A percentile compares a stretch with the other conserved stretches of the same genome.
phyloP scores from a whole-genome alignment of 176 grass and related monocot genomes.

The Cenchrus fungigraminus region DNA sequence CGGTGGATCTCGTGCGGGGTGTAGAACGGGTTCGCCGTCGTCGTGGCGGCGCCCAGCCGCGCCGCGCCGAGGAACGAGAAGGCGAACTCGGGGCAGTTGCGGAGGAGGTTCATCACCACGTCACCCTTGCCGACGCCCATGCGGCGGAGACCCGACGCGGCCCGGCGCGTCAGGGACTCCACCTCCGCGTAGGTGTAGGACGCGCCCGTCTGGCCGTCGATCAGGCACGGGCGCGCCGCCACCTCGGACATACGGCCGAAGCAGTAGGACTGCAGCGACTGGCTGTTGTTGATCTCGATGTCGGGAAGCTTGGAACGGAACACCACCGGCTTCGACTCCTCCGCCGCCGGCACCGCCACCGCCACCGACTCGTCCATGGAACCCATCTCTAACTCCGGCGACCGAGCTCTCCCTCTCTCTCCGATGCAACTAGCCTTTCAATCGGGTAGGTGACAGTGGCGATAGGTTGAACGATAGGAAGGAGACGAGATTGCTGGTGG shows the following conservation, averaged over 20 bases:
- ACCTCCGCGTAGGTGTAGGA: constrained; percentile 68
- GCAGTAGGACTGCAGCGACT: constrained; percentile 75
- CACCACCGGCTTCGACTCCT: constrained; percentile 29
- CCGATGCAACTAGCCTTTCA: neutral
- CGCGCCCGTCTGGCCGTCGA: constrained; percentile 58
- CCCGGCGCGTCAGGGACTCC: constrained; percentile 34
- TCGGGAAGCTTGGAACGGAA: constrained; percentile 81
- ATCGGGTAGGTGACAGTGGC: neutral
- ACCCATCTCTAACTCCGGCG: constrained; percentile 31
- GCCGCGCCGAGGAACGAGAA: constrained; percentile 71
- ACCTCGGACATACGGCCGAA: constrained; percentile 57
- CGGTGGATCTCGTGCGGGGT: constrained; percentile 81
- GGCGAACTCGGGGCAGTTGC: constrained; percentile 84
- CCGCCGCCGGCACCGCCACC: neutral
- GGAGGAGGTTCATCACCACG: constrained; percentile 81
- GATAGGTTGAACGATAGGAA: neutral
- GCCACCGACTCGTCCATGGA: constrained; percentile 11
- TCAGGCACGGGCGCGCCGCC: constrained; percentile 50
- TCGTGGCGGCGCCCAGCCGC: constrained; percentile 62
- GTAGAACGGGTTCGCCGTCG: constrained; percentile 80
- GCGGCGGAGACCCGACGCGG: constrained; percentile 48
- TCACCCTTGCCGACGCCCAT: constrained; percentile 65
- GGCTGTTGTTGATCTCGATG: constrained; percentile 65
- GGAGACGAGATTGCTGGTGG: constrained; percentile 1
- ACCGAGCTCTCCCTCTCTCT: neutral